Conservation (phyloP, 2,329 filamentous ascomycete genomes). For the Boeremia lycopersici region DNA sequence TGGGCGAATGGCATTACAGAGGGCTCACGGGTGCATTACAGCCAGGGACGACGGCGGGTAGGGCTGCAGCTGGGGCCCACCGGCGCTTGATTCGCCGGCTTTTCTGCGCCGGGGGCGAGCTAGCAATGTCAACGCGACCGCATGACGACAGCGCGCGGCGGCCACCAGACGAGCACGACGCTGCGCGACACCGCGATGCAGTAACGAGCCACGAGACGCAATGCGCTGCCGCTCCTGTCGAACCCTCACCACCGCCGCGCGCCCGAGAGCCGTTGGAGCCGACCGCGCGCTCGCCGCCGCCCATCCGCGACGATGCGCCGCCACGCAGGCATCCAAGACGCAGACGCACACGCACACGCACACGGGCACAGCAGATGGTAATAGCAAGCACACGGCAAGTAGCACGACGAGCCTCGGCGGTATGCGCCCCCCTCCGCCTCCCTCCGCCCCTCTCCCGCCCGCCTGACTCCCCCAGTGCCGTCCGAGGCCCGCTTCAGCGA, state of each 20-base stretch:
- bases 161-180: not conserved
- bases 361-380: too few relatives aligned
- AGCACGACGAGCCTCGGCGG: slow-evolving; percentile 25
- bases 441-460: too few relatives aligned
- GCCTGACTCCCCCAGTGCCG: slow-evolving; percentile 35
- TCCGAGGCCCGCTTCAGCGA: slow-evolving; percentile 79
- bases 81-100: not conserved
- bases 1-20: not conserved
- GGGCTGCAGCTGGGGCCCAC: slow-evolving; percentile 7
- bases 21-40: not conserved
- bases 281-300: slow-evolving; percentile 7
- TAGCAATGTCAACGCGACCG: slow-evolving; percentile 2
- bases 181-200: slow-evolving; percentile 27
- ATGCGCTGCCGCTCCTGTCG: slow-evolving; percentile 42
- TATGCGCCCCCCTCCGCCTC: not conserved
- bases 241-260: slow-evolving; percentile 25
- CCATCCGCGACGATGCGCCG: slow-evolving; percentile 34
- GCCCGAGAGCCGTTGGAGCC: slow-evolving; percentile 16
- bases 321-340: slow-evolving; percentile 25
- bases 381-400: slow-evolving; percentile 11
- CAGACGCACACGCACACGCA: too few relatives aligned
- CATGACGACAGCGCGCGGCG: slow-evolving; percentile 13
- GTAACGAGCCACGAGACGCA: slow-evolving; percentile 27
- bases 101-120: not conserved
- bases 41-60: slow-evolving; percentile 13